Evolutionary conservation across 495 filamentous ascomycete genomes (phyloP).

Genomic region (Usnea hakonensis): DNA sequence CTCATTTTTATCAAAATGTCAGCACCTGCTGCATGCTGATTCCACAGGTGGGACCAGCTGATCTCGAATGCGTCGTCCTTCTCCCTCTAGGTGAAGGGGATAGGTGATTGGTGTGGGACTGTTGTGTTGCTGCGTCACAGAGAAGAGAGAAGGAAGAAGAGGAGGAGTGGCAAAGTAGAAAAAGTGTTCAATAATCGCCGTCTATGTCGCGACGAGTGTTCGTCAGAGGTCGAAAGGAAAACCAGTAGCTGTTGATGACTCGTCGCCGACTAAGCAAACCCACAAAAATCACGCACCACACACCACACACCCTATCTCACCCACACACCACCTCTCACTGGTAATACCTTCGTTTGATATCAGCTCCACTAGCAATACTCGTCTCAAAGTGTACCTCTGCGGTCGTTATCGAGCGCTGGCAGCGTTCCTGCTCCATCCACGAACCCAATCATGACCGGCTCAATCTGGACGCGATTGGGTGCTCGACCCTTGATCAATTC

Average conservation of each 20-base stretch:
- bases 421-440: not conserved
- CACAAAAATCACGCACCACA: not conserved
- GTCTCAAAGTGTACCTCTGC: not conserved
- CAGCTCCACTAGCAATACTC: not conserved
- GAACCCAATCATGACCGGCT: not conserved
- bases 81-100: constrained; percentile 13
- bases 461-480: not conserved
- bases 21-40: constrained; percentile 12
- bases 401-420: not conserved
- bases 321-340: not conserved
- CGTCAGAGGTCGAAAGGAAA: not conserved
- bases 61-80: constrained; percentile 11
- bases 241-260: not conserved
- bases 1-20: constrained; percentile 16
- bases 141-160: too few relatives aligned
- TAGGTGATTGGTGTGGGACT: constrained; percentile 7
- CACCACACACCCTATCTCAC: not conserved
- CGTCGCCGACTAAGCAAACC: not conserved
- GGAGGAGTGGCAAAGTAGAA: not conserved
- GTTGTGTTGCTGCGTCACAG: too few relatives aligned
- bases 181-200: not conserved
- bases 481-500: not conserved
- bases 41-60: constrained; percentile 13
- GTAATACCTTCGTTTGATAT: not conserved
- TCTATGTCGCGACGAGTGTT: not conserved